Conservation (phyloP, 2,329 filamentous ascomycete species). For the Acrodontium crateriforme region DNA sequence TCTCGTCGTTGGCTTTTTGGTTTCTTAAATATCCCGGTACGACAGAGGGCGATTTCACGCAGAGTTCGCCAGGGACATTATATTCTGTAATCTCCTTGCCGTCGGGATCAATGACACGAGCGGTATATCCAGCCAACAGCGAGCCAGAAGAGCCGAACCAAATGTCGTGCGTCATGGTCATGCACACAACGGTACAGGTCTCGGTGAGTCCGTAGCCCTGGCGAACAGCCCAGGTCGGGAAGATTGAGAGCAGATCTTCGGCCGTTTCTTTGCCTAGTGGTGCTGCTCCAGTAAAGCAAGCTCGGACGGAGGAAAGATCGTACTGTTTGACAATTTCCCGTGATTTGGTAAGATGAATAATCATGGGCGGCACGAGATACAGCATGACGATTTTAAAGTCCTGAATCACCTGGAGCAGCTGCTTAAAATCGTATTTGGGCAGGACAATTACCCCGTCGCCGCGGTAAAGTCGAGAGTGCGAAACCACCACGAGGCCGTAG, state of each 20-base stretch:
- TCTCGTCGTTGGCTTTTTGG: slow-evolving; percentile 58
- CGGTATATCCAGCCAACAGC: slow-evolving; percentile 50
- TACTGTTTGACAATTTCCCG: slow-evolving; percentile 48
- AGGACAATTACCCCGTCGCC: slow-evolving; percentile 63
- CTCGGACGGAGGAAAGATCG: slow-evolving; percentile 53
- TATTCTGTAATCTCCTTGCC: slow-evolving; percentile 57
- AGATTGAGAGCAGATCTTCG: slow-evolving; percentile 46
- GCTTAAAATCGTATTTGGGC: slow-evolving; percentile 60
- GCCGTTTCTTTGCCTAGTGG: slow-evolving; percentile 50
- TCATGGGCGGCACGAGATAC: slow-evolving; percentile 65
- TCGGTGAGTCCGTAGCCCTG: slow-evolving; percentile 64
- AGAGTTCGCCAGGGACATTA: slow-evolving; percentile 66
- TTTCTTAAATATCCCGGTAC: slow-evolving; percentile 80
- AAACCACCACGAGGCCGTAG: slow-evolving; percentile 61
- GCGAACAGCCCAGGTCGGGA: slow-evolving; percentile 50
- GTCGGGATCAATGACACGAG: slow-evolving; percentile 53
- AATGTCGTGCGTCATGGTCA: slow-evolving; percentile 48
- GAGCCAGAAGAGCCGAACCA: slow-evolving; percentile 59
- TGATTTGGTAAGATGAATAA: slow-evolving; percentile 61
- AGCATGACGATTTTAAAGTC: slow-evolving; percentile 54
- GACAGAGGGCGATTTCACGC: slow-evolving; percentile 63
- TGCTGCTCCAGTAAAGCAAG: slow-evolving; percentile 62
- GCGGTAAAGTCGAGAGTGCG: slow-evolving; percentile 50
- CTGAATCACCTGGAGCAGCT: slow-evolving; percentile 50
- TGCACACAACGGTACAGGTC: slow-evolving; percentile 54